Evolutionary conservation across 164 flowering plant genomes (phyloP).

Genomic region (Warburgia ugandensis): DNA sequence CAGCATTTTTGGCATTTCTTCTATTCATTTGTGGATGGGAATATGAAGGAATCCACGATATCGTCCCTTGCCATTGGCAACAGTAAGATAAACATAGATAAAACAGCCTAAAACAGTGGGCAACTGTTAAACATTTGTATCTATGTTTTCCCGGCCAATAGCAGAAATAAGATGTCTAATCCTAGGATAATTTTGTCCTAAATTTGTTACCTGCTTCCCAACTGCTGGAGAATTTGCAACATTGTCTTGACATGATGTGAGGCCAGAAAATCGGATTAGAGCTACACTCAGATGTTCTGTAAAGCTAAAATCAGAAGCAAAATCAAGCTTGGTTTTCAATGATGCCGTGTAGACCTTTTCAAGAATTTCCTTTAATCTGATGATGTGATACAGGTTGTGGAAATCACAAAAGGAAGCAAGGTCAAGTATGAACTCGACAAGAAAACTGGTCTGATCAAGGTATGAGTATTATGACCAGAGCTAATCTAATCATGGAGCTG

Average conservation of each 20-base stretch:
- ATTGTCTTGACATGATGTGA: neutral
- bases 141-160: too few relatives aligned
- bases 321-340: neutral
- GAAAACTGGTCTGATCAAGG: constrained; percentile 77
- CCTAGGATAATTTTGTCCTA: too few relatives aligned
- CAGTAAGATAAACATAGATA: too few relatives aligned
- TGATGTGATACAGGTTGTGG: constrained; percentile 46
- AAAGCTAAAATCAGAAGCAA: neutral
- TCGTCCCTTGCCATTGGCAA: too few relatives aligned
- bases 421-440: constrained; percentile 86
- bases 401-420: constrained; percentile 79
- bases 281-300: neutral
- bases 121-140: too few relatives aligned
- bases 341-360: neutral
- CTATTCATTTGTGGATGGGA: too few relatives aligned
- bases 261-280: neutral
- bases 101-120: too few relatives aligned
- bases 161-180: too few relatives aligned
- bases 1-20: too few relatives aligned
- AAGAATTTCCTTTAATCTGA: too few relatives aligned
- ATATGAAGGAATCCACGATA: too few relatives aligned
- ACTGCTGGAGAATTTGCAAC: neutral
- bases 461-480: constrained; percentile 6
- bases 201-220: too few relatives aligned
- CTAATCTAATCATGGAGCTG: neutral